Conservation (phyloP, 2,329 filamentous ascomycete species). For the Lecanicillium sp. region DNA sequence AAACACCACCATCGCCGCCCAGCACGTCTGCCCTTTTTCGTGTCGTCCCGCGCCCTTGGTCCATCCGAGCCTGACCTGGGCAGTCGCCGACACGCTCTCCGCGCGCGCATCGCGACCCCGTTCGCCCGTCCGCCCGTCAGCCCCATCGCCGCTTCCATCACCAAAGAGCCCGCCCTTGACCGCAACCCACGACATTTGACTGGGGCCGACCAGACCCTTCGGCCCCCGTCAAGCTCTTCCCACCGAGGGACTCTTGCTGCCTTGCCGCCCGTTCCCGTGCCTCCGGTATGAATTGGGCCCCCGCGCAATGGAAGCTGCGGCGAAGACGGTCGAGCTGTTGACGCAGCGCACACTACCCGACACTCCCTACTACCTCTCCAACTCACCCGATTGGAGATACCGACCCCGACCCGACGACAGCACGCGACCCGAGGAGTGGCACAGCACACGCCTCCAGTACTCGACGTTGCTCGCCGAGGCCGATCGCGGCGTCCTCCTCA, state of each 20-base stretch:
- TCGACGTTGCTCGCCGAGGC: constrained; percentile 51
- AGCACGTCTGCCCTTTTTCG: neutral
- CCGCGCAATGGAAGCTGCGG: constrained; percentile 53
- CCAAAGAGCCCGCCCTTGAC: neutral
- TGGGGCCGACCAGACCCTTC: constrained; percentile 6
- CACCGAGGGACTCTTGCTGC: constrained; percentile 21
- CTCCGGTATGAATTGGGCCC: constrained; percentile 29
- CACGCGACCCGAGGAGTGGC: constrained; percentile 42
- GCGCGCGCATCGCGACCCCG: too few species aligned
- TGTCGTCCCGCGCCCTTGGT: too few species aligned
- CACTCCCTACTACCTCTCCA: constrained; percentile 47
- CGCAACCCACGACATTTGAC: neutral
- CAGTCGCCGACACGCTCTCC: too few species aligned
- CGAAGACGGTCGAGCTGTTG: constrained; percentile 49
- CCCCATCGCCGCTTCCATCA: too few species aligned
- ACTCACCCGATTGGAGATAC: constrained; percentile 43
- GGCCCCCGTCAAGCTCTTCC: constrained; percentile 12
- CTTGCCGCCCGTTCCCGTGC: constrained; percentile 15
- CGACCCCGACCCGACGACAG: constrained; percentile 35
- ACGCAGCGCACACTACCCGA: constrained; percentile 47
- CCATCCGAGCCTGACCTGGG: too few species aligned
- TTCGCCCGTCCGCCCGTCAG: too few species aligned
- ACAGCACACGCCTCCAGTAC: constrained; percentile 47
- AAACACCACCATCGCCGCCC: constrained; percentile 7
- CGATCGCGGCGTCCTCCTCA: constrained; percentile 52